phyloP scores from a whole-genome alignment of 306 rosid species.

The Casuarina equisetifolia region DNA sequence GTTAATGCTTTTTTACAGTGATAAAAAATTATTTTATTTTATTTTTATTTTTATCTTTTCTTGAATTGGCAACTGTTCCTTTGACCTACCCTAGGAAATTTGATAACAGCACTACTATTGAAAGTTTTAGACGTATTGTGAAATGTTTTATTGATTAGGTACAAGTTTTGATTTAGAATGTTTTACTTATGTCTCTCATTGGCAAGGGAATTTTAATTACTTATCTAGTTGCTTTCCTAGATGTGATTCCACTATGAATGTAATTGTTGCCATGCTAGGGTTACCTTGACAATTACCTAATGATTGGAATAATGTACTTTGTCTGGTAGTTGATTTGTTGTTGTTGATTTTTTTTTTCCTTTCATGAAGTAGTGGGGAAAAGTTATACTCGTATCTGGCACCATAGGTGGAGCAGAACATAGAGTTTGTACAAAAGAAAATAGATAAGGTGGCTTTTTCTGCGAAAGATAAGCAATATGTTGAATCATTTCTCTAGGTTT shows the following conservation, averaged over 20 bases:
- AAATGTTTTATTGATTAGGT: slow-evolving; percentile 92
- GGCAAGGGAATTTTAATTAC: neutral
- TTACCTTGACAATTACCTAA: neutral
- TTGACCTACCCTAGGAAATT: slow-evolving; percentile 69
- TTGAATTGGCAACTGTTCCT: slow-evolving; percentile 81
- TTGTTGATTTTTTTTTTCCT: neutral
- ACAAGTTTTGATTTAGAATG: slow-evolving; percentile 23
- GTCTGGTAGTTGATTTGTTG: neutral
- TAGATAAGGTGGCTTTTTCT: slow-evolving; percentile 78
- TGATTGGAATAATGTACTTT: neutral
- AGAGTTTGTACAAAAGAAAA: slow-evolving; percentile 68
- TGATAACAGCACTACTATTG: slow-evolving; percentile 55
- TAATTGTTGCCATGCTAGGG: neutral
- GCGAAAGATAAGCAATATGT: slow-evolving; percentile 76
- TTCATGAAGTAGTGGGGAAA: neutral
- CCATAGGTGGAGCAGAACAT: slow-evolving; percentile 80
- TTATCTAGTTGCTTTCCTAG: neutral
- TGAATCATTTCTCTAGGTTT: slow-evolving; percentile 85
- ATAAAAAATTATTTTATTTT: no score
- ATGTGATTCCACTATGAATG: neutral
- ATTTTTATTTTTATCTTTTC: slow-evolving; percentile 54
- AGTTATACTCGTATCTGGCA: neutral
- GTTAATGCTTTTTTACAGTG: no score
- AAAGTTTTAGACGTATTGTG: slow-evolving; percentile 62
- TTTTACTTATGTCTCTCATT: neutral